Evolutionary conservation across 2,329 filamentous ascomycete species (phyloP).

Genomic region (Aspergillus terreus): DNA sequence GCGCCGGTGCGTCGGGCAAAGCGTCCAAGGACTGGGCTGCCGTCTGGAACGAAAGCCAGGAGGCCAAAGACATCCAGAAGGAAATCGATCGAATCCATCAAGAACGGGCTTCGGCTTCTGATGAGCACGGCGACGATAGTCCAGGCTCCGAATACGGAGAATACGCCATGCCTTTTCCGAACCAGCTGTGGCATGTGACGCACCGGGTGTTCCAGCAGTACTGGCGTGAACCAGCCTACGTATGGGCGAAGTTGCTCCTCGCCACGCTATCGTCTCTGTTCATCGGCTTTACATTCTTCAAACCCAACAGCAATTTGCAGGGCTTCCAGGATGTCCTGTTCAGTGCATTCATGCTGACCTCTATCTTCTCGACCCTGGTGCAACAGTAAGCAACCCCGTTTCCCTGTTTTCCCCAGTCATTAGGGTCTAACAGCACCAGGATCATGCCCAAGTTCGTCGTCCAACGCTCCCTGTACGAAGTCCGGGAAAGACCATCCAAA

Average conservation of each 20-base stretch:
- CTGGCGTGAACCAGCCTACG: constrained; percentile 82
- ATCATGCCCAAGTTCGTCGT: constrained; percentile 80
- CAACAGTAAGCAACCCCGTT: constrained; percentile 59
- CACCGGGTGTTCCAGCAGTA: constrained; percentile 80
- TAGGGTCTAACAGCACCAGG: constrained; percentile 5
- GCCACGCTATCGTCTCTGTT: constrained; percentile 63
- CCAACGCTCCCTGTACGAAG: constrained; percentile 78
- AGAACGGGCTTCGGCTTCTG: constrained; percentile 36
- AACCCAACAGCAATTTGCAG: constrained; percentile 66
- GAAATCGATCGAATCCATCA: constrained; percentile 58
- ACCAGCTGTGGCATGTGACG: constrained; percentile 65
- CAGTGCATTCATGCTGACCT: constrained; percentile 72
- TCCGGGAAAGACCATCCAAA: constrained; percentile 78
- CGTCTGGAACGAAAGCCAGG: constrained; percentile 57
- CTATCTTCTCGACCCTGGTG: constrained; percentile 52
- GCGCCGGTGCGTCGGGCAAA: constrained; percentile 63
- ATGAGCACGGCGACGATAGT: constrained; percentile 46
- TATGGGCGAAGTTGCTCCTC: constrained; percentile 76
- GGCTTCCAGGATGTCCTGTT: constrained; percentile 86
- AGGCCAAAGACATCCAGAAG: constrained; percentile 53
- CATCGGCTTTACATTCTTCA: constrained; percentile 78
- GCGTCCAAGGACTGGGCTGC: constrained; percentile 62
- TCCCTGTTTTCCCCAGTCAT: background rate
- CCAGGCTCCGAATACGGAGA: constrained; percentile 73
- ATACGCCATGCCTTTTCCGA: constrained; percentile 69